Evolutionary conservation across 1,139 yeast species (phyloP).

Genomic region (Lodderomyces oxycetoniae): DNA sequence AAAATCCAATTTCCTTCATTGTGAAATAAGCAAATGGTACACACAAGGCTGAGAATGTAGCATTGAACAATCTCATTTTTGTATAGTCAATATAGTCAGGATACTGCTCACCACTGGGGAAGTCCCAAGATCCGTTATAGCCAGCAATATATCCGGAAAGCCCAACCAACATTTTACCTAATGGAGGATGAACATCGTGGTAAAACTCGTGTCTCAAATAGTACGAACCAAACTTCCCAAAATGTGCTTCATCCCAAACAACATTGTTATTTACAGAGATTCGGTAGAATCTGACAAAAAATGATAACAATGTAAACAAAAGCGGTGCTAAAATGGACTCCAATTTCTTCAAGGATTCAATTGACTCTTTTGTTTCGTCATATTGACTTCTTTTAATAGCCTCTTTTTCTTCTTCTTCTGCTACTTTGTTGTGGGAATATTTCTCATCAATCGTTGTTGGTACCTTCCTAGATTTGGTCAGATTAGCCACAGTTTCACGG

Average conservation of each 20-base stretch:
- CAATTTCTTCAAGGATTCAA: slow-evolving; percentile 26
- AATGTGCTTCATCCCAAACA: slow-evolving; percentile 70
- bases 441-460: slow-evolving; percentile 10
- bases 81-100: slow-evolving; percentile 87
- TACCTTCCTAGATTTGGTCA: slow-evolving; percentile 5
- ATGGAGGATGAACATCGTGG: slow-evolving; percentile 98
- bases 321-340: slow-evolving; percentile 43
- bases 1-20: slow-evolving; percentile 78
- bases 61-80: slow-evolving; percentile 91
- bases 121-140: slow-evolving; percentile 92
- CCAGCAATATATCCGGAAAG: slow-evolving; percentile 92
- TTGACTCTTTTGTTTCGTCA: slow-evolving; percentile 30
- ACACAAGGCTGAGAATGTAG: slow-evolving; percentile 81
- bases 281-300: slow-evolving; percentile 49
- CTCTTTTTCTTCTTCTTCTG: slow-evolving; percentile 15
- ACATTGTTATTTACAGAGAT: slow-evolving; percentile 48
- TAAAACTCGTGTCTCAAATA: slow-evolving; percentile 90
- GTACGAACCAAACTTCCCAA: slow-evolving; percentile 92
- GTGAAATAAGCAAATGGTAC: slow-evolving; percentile 94
- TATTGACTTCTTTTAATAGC: slow-evolving; percentile 24
- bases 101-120: slow-evolving; percentile 79
- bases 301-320: slow-evolving; percentile 44
- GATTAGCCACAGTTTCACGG: slow-evolving; percentile 16
- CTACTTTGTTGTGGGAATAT: slow-evolving; percentile 3
- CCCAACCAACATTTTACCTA: slow-evolving; percentile 96